These are phyloP conservation scores for Arthrocladium fulminans DNA, from an alignment of 2,329 filamentous ascomycete species.

Conservation along the genomic window DNA sequence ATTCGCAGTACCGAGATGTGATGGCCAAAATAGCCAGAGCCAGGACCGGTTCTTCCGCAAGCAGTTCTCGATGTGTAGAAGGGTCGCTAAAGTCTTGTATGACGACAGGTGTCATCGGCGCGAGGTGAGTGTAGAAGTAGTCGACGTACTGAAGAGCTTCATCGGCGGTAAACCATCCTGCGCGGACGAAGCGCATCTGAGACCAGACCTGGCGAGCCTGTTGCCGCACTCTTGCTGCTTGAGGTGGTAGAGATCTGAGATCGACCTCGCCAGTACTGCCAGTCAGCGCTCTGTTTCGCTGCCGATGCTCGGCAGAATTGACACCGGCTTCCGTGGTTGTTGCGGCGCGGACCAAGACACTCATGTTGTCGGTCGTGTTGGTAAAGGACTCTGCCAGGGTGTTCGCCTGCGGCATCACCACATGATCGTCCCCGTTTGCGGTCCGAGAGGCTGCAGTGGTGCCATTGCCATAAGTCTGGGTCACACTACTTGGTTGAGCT, in stretches of 20 bases:
- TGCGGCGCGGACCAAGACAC: constrained; percentile 6
- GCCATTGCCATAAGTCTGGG: not conserved
- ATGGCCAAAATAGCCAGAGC: constrained; percentile 87
- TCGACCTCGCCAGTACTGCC: not conserved
- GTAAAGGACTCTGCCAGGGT: constrained; percentile 7
- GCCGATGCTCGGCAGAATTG: not conserved
- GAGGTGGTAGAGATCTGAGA: constrained; percentile 2
- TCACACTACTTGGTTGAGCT: not conserved
- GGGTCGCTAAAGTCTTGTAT: constrained; percentile 81
- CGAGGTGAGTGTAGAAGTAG: constrained; percentile 89
- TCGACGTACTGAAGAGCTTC: constrained; percentile 91
- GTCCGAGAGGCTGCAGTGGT: not conserved
- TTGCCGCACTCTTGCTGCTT: constrained; percentile 20
- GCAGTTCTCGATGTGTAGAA: constrained; percentile 66
- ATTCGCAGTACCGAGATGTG: constrained; percentile 73
- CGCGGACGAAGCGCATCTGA: constrained; percentile 85
- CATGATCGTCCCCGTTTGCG: constrained; percentile 4
- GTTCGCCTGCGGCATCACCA: constrained; percentile 7
- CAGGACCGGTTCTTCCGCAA: constrained; percentile 87
- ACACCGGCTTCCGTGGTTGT: constrained; percentile 3
- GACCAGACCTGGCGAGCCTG: constrained; percentile 82
- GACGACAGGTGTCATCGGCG: constrained; percentile 86
- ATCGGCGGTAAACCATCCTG: constrained; percentile 89
- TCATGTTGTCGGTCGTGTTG: constrained; percentile 10
- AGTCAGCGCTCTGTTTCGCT: constrained; percentile 4